Evolutionary conservation across 2,329 filamentous ascomycete species (phyloP).

Genomic region (Thielaviopsis musarum): DNA sequence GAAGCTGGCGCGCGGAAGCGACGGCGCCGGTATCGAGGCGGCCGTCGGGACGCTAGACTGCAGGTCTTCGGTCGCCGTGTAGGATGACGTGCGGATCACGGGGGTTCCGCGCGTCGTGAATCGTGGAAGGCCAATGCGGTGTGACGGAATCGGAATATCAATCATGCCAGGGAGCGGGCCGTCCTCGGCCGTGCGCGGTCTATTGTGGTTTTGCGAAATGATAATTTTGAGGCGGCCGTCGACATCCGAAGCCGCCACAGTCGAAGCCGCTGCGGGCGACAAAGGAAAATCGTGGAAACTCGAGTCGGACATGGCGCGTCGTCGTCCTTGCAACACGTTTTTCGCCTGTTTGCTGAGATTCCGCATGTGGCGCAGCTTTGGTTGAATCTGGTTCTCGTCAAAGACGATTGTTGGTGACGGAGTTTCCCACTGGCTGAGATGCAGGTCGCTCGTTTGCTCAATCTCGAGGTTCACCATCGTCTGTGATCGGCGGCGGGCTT

Average conservation of each 20-base stretch:
- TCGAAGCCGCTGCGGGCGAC: slow-evolving; percentile 19
- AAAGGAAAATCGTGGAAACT: slow-evolving; percentile 43
- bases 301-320: slow-evolving; percentile 59
- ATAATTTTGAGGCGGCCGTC: slow-evolving; percentile 61
- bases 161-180: slow-evolving; percentile 34
- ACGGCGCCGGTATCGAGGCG: not conserved
- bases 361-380: slow-evolving; percentile 1
- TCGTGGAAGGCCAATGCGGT: slow-evolving; percentile 63
- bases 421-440: slow-evolving; percentile 16
- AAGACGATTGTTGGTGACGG: not conserved
- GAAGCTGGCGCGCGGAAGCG: slow-evolving; percentile 7
- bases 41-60: slow-evolving; percentile 7
- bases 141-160: slow-evolving; percentile 66
- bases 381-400: not conserved
- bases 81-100: slow-evolving; percentile 64
- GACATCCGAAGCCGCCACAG: slow-evolving; percentile 33
- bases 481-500: not conserved
- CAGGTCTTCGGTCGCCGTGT: slow-evolving; percentile 54
- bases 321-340: slow-evolving; percentile 21
- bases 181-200: slow-evolving; percentile 36
- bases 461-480: not conserved
- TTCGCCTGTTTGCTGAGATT: not conserved
- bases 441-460: slow-evolving; percentile 16
- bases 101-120: slow-evolving; percentile 65
- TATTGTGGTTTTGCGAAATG: slow-evolving; percentile 41